These are phyloP conservation scores for Lasiodiplodia gonubiensis DNA, from an alignment of 2,329 filamentous ascomycete species.

Conservation along the genomic window DNA sequence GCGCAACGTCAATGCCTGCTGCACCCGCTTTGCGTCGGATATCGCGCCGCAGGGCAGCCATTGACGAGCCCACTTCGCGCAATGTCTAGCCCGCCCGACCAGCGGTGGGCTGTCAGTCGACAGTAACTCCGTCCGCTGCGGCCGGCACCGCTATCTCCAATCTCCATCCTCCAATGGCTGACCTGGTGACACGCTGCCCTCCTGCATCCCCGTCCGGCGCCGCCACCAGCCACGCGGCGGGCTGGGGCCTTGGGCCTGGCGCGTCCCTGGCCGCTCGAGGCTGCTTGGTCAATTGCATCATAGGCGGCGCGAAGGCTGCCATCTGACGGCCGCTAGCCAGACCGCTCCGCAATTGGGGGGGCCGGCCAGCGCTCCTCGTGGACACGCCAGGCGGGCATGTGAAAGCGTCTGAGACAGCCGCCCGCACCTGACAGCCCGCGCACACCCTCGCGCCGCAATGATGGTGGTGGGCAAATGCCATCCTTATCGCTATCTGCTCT, in stretches of 20 bases:
- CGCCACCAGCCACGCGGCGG: constrained; percentile 25
- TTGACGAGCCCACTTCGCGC: constrained; percentile 20
- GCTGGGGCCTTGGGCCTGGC: not conserved
- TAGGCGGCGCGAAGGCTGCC: constrained; percentile 20
- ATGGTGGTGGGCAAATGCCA: not conserved
- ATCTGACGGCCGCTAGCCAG: constrained; percentile 27
- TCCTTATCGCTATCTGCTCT: constrained; percentile 24
- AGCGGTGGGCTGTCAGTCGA: not conserved
- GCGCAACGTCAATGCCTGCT: constrained; percentile 18
- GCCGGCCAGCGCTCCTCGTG: constrained; percentile 23
- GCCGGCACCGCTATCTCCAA: constrained; percentile 22
- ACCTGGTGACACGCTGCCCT: constrained; percentile 22
- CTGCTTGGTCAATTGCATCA: constrained; percentile 27
- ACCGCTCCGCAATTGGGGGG: constrained; percentile 21
- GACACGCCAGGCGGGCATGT: constrained; percentile 22
- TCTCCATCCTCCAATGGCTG: constrained; percentile 16
- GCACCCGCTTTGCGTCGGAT: constrained; percentile 16
- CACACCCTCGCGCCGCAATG: constrained; percentile 18
- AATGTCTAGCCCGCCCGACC: constrained; percentile 21
- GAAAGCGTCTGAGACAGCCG: constrained; percentile 26
- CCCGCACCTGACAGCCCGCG: constrained; percentile 24
- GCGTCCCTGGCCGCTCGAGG: constrained; percentile 22
- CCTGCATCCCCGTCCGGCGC: constrained; percentile 3
- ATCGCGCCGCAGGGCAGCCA: constrained; percentile 26
- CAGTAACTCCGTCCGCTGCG: not conserved